phyloP scores from a whole-genome alignment of 306 rosid genomes.

The Prunus kanzakura region DNA sequence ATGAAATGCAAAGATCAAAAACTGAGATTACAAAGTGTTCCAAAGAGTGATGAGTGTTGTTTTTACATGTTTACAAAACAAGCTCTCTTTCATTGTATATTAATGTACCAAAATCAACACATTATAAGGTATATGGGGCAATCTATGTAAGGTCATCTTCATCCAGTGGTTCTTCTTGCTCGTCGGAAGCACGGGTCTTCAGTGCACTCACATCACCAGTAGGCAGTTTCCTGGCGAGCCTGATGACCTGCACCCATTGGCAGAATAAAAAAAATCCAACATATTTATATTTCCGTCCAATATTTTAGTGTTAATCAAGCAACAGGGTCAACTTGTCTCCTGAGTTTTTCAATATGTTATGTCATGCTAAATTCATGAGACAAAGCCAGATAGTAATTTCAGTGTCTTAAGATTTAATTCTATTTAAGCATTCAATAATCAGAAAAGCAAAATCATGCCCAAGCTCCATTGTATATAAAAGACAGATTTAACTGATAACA shows the following conservation, averaged over 20 bases:
- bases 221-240: slow-evolving; percentile 87
- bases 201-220: slow-evolving; percentile 74
- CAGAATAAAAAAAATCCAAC: neutral
- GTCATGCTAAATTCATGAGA: neutral
- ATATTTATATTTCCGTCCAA: slow-evolving; percentile 1
- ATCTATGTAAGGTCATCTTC: slow-evolving; percentile 82
- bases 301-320: neutral
- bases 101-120: neutral
- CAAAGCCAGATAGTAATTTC: neutral
- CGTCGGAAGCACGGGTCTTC: slow-evolving; percentile 35
- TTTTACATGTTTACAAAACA: neutral
- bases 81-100: neutral
- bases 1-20: too few relatives aligned
- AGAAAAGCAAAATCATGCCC: neutral
- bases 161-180: slow-evolving; percentile 56
- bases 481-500: neutral
- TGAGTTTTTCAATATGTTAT: neutral
- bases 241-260: slow-evolving; percentile 62
- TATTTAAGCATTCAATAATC: neutral
- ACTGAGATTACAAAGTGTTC: too few relatives aligned
- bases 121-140: neutral
- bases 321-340: neutral
- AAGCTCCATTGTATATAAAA: neutral
- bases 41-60: neutral
- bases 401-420: too few relatives aligned